phyloP scores from a whole-genome alignment of 495 filamentous ascomycete genomes.

The Durotheca rogersii region DNA sequence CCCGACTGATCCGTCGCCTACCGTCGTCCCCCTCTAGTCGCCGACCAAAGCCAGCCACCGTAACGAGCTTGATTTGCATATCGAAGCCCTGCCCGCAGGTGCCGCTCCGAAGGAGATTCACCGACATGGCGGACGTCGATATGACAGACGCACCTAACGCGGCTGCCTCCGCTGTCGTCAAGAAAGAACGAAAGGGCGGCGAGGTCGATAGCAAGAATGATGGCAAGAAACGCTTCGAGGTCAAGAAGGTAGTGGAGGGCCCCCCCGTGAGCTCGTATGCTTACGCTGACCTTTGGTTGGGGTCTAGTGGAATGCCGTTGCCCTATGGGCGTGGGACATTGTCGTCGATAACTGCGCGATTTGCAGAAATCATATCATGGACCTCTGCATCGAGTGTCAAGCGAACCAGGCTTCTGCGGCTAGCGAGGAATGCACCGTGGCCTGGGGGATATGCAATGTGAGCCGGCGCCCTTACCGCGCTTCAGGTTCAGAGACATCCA shows the following conservation, averaged over 20 bases:
- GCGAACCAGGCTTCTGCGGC: slow-evolving; percentile 99
- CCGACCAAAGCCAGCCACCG: neutral
- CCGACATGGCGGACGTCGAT: slow-evolving; percentile 90
- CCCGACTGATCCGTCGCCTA: neutral
- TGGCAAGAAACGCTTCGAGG: slow-evolving; percentile 92
- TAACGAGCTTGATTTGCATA: neutral
- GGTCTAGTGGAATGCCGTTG: slow-evolving; percentile 94
- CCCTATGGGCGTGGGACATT: slow-evolving; percentile 99
- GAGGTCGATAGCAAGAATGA: slow-evolving; percentile 61
- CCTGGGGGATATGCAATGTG: slow-evolving; percentile 99
- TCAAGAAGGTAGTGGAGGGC: slow-evolving; percentile 77
- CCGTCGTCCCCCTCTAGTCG: neutral
- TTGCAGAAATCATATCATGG: slow-evolving; percentile 99
- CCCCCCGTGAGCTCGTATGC: neutral
- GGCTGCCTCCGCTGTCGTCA: slow-evolving; percentile 48
- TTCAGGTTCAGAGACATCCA: neutral
- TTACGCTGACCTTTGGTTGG: slow-evolving; percentile 27
- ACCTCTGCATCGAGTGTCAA: slow-evolving; percentile 98
- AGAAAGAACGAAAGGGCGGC: slow-evolving; percentile 54
- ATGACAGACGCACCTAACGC: slow-evolving; percentile 82
- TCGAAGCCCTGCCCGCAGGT: too few species aligned
- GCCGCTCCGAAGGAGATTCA: too few species aligned
- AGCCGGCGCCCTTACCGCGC: slow-evolving; percentile 33
- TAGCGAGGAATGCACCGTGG: slow-evolving; percentile 96
- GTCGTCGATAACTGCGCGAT: slow-evolving; percentile 99